Conservation (phyloP, 305 asterid genomes). For the Striga hermonthica region DNA sequence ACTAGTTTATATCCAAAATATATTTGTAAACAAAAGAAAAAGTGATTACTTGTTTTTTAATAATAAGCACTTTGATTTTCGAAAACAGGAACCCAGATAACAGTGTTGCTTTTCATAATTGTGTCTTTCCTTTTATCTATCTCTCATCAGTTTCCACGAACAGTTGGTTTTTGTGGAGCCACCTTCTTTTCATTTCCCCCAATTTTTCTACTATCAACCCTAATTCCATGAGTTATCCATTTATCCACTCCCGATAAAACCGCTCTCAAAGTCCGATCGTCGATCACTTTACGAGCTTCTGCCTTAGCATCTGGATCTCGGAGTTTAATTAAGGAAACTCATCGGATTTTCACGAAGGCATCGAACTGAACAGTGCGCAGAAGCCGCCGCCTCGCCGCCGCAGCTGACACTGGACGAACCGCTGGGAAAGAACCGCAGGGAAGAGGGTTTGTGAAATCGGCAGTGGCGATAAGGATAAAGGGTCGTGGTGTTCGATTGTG, state of each 20-base stretch:
- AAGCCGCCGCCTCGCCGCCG: conserved; percentile 48
- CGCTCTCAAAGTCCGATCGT: conserved; percentile 19
- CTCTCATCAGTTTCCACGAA: conserved; percentile 3
- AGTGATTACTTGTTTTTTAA: no score
- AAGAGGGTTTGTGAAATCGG: conserved; percentile 30
- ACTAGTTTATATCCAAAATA: no score
- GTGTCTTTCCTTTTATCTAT: neutral
- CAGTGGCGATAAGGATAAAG: conserved; percentile 30
- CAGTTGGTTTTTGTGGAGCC: conserved; percentile 3
- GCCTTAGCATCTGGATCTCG: conserved; percentile 19
- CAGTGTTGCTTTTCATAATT: neutral
- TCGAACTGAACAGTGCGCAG: conserved; percentile 51
- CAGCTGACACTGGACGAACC: conserved; percentile 26
- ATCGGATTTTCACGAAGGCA: conserved; percentile 27
- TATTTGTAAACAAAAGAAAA: no score
- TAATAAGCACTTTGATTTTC: no score
- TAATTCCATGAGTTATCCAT: conserved; percentile 20
- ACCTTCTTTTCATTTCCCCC: conserved; percentile 37
- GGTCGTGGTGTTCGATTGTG: conserved; percentile 32
- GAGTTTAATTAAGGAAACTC: conserved; percentile 29
- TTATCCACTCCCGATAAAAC: conserved; percentile 18
- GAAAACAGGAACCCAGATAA: neutral
- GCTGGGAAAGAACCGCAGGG: conserved; percentile 34
- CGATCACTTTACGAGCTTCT: neutral
- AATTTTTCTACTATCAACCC: conserved; percentile 34